Percentiles rank a stretch among this genome's conserved stretches.
Conservation (phyloP, 2,329 filamentous ascomycete genomes). For the Colletotrichum lindemuthianum region DNA sequence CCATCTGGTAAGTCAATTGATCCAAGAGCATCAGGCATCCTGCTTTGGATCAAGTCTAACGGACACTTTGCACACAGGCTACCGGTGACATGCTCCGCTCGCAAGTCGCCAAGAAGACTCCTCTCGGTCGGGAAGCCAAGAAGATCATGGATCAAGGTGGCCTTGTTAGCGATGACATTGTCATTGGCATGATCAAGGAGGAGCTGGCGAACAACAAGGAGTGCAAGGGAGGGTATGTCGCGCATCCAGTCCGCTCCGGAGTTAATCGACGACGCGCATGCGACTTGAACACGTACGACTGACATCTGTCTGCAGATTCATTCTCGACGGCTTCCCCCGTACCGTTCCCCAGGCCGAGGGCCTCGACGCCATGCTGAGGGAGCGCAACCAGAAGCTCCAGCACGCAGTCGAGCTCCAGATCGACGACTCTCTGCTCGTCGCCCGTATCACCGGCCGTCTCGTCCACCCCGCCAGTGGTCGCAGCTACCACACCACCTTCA, state of each 20-base stretch:
- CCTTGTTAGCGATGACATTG: constrained; percentile 97
- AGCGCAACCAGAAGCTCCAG: constrained; percentile 84
- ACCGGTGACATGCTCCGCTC: constrained; percentile 99
- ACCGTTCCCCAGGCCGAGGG: constrained; percentile 95
- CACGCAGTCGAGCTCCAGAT: constrained; percentile 98
- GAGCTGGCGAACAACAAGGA: constrained; percentile 94
- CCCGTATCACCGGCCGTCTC: constrained; percentile 95
- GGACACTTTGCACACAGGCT: constrained; percentile 65
- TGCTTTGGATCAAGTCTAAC: constrained; percentile 30
- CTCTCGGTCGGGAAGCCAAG: constrained; percentile 94
- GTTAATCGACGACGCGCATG: constrained; percentile 4
- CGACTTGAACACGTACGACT: constrained; percentile 5
- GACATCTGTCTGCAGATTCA: constrained; percentile 75
- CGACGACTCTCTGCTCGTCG: constrained; percentile 91
- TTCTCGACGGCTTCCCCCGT: constrained; percentile 97
- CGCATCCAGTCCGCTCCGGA: constrained; percentile 5
- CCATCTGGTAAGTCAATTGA: constrained; percentile 79
- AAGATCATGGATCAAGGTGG: constrained; percentile 99
- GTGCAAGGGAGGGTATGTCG: constrained; percentile 90
- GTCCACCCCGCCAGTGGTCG: constrained; percentile 96
- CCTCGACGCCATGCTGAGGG: constrained; percentile 88
- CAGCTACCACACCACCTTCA: constrained; percentile 98
- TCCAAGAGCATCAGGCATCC: neutral
- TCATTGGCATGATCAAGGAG: constrained; percentile 99
- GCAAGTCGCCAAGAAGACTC: constrained; percentile 97